phyloP scores from a whole-genome alignment of 2,329 filamentous ascomycete genomes.

The Neofusicoccum sp. region DNA sequence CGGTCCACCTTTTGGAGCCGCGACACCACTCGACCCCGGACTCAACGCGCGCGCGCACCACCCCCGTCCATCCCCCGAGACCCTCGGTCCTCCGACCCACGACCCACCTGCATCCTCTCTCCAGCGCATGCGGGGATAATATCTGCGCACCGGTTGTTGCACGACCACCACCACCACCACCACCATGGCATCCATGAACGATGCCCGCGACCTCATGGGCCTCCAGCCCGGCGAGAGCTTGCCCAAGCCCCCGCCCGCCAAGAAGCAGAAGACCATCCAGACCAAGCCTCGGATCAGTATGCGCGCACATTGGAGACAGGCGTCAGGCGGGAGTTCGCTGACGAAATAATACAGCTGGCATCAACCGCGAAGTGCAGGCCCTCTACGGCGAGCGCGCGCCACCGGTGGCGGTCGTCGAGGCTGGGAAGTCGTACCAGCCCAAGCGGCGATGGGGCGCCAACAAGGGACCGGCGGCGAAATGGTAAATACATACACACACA shows the following conservation, averaged over 20 bases:
- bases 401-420: constrained; percentile 41
- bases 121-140: no score
- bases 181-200: constrained; percentile 23
- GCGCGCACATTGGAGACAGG: not conserved
- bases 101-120: no score
- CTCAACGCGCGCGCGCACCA: no score
- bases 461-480: constrained; percentile 40
- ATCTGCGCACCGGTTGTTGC: no score
- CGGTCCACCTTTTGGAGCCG: not conserved
- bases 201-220: constrained; percentile 24
- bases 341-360: constrained; percentile 30
- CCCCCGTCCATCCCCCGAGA: no score
- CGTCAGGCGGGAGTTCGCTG: not conserved
- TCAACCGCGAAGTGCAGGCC: constrained; percentile 41
- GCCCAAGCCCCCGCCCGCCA: constrained; percentile 14
- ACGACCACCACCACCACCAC: not conserved
- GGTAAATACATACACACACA: constrained; percentile 24
- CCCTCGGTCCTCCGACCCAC: no score
- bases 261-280: constrained; percentile 18
- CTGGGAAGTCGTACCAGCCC: constrained; percentile 39
- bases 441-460: constrained; percentile 32
- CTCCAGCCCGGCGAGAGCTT: constrained; percentile 15
- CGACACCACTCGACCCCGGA: no score
- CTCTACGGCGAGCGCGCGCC: constrained; percentile 41
- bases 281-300: constrained; percentile 9